Evolutionary conservation across 2,329 filamentous ascomycete genomes (phyloP), one percentile per base, ranked within the genome.

Genomic region (Myriosclerotinia curreyana): DNA sequence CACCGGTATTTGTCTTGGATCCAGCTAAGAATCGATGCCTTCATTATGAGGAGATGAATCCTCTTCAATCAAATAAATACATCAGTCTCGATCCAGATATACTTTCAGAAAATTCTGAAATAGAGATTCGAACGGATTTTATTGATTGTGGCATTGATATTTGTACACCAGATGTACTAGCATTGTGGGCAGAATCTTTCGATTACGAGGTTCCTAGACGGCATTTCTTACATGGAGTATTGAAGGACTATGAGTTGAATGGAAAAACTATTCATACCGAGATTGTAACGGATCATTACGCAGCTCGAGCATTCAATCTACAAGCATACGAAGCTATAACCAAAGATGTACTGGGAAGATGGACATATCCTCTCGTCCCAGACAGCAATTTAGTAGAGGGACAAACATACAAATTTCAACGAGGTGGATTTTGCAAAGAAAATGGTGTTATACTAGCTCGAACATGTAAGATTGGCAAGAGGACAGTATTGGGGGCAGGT

Each of bases 141-240:
- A 90, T 98, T 67, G 95, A 99, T 76, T 93, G 92, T 71, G 90
- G 91, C 60, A 95, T 99, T 72, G 95, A 99, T 75, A 98, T 99
- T 68, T 98, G 94, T 77, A 98, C 95, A 0, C 93, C 94, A 0
- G 95, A 98, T 74, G 93, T 97, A 11, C 83, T 98, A 51, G 93
- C 93, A 9, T 79, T 98, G 64, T 99, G 95, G 91, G 95, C 92
- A 11, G 95, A 99, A 77, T 96, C 93, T 74, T 99, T 98, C 72
- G 94, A 99, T 76, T 98, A 96, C 76, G 92, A 97, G 75, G 83
- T 92, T 9, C 92, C 94, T 1, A 85, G 93, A 62, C 89, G 88
- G 71, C 92, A 96, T 72, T 97, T 96, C 72, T 78, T 99, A 44
- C 91, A 93, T 74, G 93, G 93, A 65, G 92, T 98, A 1, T 79